These are phyloP conservation scores for Sugiyamaella marilandica DNA, from an alignment of 805 yeast species.

Conservation along the genomic window DNA sequence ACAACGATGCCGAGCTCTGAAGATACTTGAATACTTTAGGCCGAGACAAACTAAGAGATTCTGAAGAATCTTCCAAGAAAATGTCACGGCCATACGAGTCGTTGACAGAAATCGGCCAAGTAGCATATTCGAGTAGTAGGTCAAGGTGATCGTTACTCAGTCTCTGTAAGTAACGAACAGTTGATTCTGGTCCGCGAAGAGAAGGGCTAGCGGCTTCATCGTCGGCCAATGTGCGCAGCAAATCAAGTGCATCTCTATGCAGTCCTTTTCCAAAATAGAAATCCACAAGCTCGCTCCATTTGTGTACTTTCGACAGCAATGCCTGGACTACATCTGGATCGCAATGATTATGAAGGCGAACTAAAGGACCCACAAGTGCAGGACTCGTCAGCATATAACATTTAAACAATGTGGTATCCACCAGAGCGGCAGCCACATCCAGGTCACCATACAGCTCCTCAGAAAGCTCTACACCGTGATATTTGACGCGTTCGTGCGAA, in stretches of 20 bases:
- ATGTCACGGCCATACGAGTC: slow-evolving; percentile 42
- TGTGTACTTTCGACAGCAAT: slow-evolving; percentile 40
- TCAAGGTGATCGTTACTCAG: slow-evolving; percentile 38
- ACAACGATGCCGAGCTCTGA: slow-evolving; percentile 16
- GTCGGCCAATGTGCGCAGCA: slow-evolving; percentile 43
- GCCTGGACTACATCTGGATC: slow-evolving; percentile 58
- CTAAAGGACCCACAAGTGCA: slow-evolving; percentile 73
- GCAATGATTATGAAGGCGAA: slow-evolving; percentile 72
- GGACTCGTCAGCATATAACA: slow-evolving; percentile 68
- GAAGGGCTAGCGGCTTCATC: slow-evolving; percentile 23
- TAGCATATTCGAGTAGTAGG: slow-evolving; percentile 52
- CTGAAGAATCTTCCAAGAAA: slow-evolving; percentile 61
- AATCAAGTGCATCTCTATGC: slow-evolving; percentile 63
- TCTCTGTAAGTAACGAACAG: slow-evolving; percentile 21
- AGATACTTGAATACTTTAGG: slow-evolving; percentile 51
- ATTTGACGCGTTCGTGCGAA: slow-evolving; percentile 17
- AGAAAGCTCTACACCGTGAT: slow-evolving; percentile 25
- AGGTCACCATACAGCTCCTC: slow-evolving; percentile 30
- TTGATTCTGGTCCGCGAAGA: slow-evolving; percentile 25
- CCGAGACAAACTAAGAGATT: slow-evolving; percentile 55
- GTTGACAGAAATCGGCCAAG: slow-evolving; percentile 44
- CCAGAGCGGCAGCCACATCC: slow-evolving; percentile 36
- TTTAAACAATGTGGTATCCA: slow-evolving; percentile 76
- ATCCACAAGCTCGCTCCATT: slow-evolving; percentile 67
- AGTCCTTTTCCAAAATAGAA: slow-evolving; percentile 60